Conservation (phyloP, 2,329 filamentous ascomycete species). For the Dichotomopilus funicola region DNA sequence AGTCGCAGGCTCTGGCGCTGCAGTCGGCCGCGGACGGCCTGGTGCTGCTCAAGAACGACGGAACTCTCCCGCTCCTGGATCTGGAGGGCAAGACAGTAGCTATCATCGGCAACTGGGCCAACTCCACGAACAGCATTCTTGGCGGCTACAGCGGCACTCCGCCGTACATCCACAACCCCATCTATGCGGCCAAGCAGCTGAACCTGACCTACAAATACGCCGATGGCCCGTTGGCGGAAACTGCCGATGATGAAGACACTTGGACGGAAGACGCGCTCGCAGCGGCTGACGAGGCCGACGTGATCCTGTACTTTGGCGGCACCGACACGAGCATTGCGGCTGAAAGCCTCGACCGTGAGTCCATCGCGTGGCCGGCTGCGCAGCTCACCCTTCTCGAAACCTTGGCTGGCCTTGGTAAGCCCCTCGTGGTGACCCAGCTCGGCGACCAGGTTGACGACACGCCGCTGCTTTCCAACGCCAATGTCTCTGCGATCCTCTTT, state of each 20-base stretch:
- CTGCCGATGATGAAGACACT: slow-evolving; percentile 21
- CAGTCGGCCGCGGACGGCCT: slow-evolving; percentile 43
- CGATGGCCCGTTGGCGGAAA: slow-evolving; percentile 24
- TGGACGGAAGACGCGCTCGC: slow-evolving; percentile 31
- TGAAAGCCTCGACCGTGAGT: slow-evolving; percentile 45
- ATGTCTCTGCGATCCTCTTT: slow-evolving; percentile 49
- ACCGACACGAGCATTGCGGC: slow-evolving; percentile 46
- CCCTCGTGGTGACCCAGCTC: slow-evolving; percentile 44
- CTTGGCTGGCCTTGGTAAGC: slow-evolving; percentile 39
- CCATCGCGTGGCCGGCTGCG: slow-evolving; percentile 45
- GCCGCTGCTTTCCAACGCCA: slow-evolving; percentile 39
- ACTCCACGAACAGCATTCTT: slow-evolving; percentile 36
- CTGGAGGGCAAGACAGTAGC: slow-evolving; percentile 39
- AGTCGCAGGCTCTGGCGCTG: slow-evolving; percentile 49
- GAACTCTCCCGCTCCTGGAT: slow-evolving; percentile 40
- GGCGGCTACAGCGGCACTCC: slow-evolving; percentile 54
- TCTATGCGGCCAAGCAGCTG: slow-evolving; percentile 43
- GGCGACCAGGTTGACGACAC: slow-evolving; percentile 47
- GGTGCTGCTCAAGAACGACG: slow-evolving; percentile 48
- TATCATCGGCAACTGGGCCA: slow-evolving; percentile 50
- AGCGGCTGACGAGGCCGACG: slow-evolving; percentile 40
- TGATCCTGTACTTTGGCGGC: slow-evolving; percentile 51
- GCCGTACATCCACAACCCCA: slow-evolving; percentile 40
- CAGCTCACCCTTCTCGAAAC: slow-evolving; percentile 45
- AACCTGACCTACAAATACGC: slow-evolving; percentile 24